Evolutionary conservation across 1,139 yeast species (phyloP), one percentile per base, ranked within the genome.

Genomic region (Kazachstania sp.): DNA sequence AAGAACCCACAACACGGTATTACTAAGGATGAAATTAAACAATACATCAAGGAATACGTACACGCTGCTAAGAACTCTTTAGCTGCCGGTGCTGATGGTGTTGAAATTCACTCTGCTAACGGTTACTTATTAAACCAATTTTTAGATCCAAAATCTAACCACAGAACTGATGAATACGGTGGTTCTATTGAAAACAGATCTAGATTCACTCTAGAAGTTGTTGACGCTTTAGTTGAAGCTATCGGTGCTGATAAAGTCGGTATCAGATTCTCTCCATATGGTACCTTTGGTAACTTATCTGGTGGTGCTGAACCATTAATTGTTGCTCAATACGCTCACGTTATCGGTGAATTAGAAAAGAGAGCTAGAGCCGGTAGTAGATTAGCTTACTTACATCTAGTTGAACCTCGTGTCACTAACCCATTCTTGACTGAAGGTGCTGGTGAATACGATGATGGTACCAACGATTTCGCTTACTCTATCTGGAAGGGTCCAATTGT

Each of bases 41-140:
- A 49, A 41, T 58, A 61, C 46, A 56, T 68, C 30, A 46, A 60
- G 45, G 60, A 63, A 3, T 71, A 62, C 49, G 67, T 63, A 28
- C 47, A 55, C 5, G 68, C 71, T 28, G 70, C 72, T 41, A 59
- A 63, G 50, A 66, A 59, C 41, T 48, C 62, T 15, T 51, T 65
- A 39, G 58, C 54, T 31, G 81, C 83, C 4, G 86, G 87, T 11
- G 79, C 79, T 51, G 88, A 83, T 60, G 79, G 78, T 51, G 73
- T 83, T 36, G 86, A 83, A 63, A 58, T 83, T 46, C 88, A 82
- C 57, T 69, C 68, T 39, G 88, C 86, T 11, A 79, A 82, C 63
- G 86, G 87, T 6, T 82, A 79, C 62, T 67, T 83, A 43, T 57
- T 80, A 38, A 81, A 81, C 62, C 79, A 77, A 60, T 81, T 82